These are phyloP conservation scores for Taxawa tesnikishii DNA, from an alignment of 2,329 filamentous ascomycete genomes.

Conservation along the genomic window DNA sequence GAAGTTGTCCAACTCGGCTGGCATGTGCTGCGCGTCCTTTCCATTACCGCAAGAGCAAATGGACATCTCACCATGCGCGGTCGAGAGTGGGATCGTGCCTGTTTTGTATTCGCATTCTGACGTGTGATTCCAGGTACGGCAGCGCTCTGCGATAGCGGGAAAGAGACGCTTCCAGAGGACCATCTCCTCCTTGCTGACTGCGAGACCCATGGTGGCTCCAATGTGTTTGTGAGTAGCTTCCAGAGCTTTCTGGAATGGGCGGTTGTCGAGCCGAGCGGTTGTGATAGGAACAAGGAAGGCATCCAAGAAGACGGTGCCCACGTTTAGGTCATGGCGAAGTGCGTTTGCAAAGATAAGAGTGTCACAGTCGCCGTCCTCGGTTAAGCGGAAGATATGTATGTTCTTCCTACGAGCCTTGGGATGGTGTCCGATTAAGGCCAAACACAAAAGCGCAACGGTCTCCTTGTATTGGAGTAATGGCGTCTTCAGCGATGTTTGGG, in stretches of 20 bases:
- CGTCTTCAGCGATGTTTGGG: slow-evolving; percentile 9
- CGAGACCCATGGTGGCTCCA: background rate
- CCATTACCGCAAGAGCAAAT: slow-evolving; percentile 23
- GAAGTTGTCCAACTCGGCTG: background rate
- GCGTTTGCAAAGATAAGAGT: slow-evolving; percentile 15
- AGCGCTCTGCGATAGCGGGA: slow-evolving; percentile 24
- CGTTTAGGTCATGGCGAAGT: slow-evolving; percentile 20
- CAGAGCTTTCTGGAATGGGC: background rate
- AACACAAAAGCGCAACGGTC: slow-evolving; percentile 1
- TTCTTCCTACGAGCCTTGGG: background rate
- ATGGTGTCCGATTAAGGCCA: background rate
- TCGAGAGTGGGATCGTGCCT: slow-evolving; percentile 14
- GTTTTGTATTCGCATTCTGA: slow-evolving; percentile 19
- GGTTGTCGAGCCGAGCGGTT: slow-evolving; percentile 3
- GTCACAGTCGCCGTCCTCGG: slow-evolving; percentile 1
- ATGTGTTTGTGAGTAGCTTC: background rate
- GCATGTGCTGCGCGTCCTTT: slow-evolving; percentile 4
- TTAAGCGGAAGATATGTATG: background rate
- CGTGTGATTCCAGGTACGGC: slow-evolving; percentile 24
- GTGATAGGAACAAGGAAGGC: slow-evolving; percentile 20
- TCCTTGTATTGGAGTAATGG: slow-evolving; percentile 6
- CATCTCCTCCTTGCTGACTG: slow-evolving; percentile 11
- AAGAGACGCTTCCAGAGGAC: slow-evolving; percentile 20
- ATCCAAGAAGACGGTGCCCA: slow-evolving; percentile 20
- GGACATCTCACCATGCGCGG: slow-evolving; percentile 3